phyloP scores from a whole-genome alignment of 352 stramenopile genomes.

The Pythium chondricola region DNA sequence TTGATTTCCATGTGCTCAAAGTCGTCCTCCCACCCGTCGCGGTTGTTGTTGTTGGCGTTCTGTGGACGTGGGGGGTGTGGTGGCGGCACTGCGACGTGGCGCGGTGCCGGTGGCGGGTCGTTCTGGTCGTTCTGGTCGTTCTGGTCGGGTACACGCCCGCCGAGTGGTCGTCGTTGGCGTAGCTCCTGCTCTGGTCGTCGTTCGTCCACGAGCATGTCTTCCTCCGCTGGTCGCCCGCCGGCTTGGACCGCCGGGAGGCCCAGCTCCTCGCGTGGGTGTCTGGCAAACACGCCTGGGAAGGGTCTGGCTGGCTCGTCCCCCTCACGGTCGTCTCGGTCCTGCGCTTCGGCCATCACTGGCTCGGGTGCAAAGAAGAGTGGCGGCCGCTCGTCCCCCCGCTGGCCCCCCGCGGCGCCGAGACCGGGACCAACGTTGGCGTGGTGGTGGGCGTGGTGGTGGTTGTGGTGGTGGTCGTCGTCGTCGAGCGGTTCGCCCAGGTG shows the following conservation, averaged over 20 bases:
- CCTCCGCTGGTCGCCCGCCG: slow-evolving; percentile 3
- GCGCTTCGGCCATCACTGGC: too few species aligned
- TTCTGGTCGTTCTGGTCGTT: slow-evolving; percentile 4
- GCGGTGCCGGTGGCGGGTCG: slow-evolving; percentile 2
- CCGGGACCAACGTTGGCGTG: background rate
- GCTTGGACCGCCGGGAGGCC: slow-evolving; percentile 17
- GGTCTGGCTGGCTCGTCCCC: slow-evolving; percentile 5
- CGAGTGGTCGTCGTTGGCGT: slow-evolving; percentile 14
- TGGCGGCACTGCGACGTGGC: background rate
- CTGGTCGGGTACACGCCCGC: background rate
- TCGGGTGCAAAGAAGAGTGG: too few species aligned
- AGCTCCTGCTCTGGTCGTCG: slow-evolving; percentile 9
- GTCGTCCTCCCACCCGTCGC: slow-evolving; percentile 78
- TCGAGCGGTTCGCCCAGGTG: slow-evolving; percentile 65
- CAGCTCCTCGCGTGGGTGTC: slow-evolving; percentile 21
- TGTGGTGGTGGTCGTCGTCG: slow-evolving; percentile 15
- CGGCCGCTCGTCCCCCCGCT: background rate
- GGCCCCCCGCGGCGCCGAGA: background rate
- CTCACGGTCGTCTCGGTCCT: slow-evolving; percentile 17
- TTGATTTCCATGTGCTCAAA: slow-evolving; percentile 92
- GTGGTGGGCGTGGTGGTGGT: slow-evolving; percentile 19
- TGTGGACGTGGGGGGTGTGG: slow-evolving; percentile 21
- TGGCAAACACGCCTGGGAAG: slow-evolving; percentile 15
- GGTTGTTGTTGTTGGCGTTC: slow-evolving; percentile 32
- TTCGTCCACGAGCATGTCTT: slow-evolving; percentile 7